These are phyloP conservation scores for Alternaria sp. DNA, from an alignment of 2,329 filamentous ascomycete species.

Conservation along the genomic window DNA sequence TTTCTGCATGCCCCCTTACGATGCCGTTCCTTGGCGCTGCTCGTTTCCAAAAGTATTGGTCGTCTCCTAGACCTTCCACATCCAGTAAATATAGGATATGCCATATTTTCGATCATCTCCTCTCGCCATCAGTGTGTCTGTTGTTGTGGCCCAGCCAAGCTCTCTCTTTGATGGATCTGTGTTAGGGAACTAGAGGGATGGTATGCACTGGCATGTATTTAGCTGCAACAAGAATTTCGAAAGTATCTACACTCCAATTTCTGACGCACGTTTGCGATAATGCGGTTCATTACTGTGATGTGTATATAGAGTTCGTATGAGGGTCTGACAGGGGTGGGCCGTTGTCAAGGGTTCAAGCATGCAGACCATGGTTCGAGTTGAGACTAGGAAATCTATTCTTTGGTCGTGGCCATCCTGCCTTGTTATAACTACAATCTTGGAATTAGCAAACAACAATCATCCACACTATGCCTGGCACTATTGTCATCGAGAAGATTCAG, in stretches of 20 bases:
- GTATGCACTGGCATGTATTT: constrained; percentile 44
- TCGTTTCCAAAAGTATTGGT: constrained; percentile 44
- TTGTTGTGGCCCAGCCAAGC: constrained; percentile 8
- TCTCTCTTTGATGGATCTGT: constrained; percentile 20
- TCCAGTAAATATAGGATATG: constrained; percentile 30
- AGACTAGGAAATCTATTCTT: neutral
- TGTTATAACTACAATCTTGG: neutral
- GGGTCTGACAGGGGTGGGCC: neutral
- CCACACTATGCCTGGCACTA: neutral
- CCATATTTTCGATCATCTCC: constrained; percentile 31
- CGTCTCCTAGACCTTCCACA: constrained; percentile 24
- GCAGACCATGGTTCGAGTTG: neutral
- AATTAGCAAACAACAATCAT: too few relatives aligned
- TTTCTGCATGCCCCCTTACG: constrained; percentile 29
- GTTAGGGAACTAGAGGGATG: constrained; percentile 33
- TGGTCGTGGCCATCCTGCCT: neutral
- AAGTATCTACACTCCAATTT: constrained; percentile 26
- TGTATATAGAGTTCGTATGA: neutral
- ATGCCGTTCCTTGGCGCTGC: constrained; percentile 23
- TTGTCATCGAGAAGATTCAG: neutral
- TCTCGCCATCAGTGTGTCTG: constrained; percentile 13
- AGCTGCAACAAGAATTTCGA: constrained; percentile 38
- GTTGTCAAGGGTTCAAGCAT: neutral
- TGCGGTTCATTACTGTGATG: neutral
- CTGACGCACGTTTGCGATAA: neutral